Conservation (phyloP, 768 basidiomycete species). For the Russula olivacea region DNA sequence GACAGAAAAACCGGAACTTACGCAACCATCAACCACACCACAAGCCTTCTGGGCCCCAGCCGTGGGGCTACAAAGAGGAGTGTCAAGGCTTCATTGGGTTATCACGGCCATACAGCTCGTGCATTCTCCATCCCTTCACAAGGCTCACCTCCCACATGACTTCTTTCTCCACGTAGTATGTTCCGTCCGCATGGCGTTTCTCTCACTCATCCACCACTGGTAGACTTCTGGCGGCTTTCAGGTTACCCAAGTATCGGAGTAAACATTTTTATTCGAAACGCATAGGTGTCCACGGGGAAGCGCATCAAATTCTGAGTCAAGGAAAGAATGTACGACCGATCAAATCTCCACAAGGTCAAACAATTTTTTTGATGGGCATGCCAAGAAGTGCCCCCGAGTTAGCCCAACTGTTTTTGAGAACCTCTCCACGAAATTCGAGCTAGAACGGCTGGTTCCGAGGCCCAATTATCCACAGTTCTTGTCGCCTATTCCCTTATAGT, state of each 20-base stretch:
- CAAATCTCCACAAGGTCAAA: neutral
- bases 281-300: too few relatives aligned
- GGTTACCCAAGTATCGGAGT: neutral
- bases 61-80: constrained; percentile 59
- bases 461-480: neutral
- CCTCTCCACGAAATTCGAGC: neutral
- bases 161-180: neutral
- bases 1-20: constrained; percentile 49
- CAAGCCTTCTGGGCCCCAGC: constrained; percentile 56
- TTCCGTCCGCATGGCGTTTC: neutral
- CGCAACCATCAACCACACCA: constrained; percentile 29
- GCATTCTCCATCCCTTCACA: neutral
- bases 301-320: neutral
- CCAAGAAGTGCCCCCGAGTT: neutral
- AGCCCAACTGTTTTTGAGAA: neutral
- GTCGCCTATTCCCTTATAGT: too few relatives aligned
- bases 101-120: neutral
- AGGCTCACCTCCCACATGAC: neutral
- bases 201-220: neutral
- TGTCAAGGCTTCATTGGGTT: constrained; percentile 59
- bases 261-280: neutral
- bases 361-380: neutral
- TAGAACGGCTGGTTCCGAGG: neutral
- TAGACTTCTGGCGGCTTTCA: too few relatives aligned
- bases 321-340: neutral